Evolutionary conservation across 805 yeast species (phyloP), one percentile per base, ranked within the genome.

Genomic region (Yamadazyma paraphyllophila): DNA sequence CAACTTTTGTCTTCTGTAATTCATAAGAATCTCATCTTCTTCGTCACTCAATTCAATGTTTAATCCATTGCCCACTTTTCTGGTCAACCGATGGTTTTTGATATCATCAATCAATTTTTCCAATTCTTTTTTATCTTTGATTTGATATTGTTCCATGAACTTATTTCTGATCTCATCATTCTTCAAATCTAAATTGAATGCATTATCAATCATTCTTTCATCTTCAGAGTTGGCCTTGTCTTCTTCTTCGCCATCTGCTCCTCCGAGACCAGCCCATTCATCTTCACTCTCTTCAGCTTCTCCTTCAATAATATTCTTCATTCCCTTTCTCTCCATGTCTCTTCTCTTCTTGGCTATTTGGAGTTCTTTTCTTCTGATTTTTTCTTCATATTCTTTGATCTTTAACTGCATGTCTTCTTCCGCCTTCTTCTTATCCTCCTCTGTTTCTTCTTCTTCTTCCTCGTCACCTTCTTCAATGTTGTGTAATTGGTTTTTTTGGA

Each of bases 251-350:
- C 82, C 85, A 53, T 85, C 91, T 5, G 58, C 69, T 48, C 95
- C 95, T 52, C 92, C 94, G 40, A 85, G 56, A 3, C 94, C 95
- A 41, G 77, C 77, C 87, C 89, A 88, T 67, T 88, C 96, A 70
- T 88, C 96, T 49, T 88, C 95, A 31, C 94, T 85, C 67, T 88
- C 96, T 54, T 80, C 90, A 36, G 96, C 96, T 68, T 87, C 94
- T 40, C 85, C 83, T 56, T 88, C 92, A 60, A 87, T 71, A 44
- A 88, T 75, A 20, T 77, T 71, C 43, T 73, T 73, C 14, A 82
- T 53, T 2, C 91, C 91, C 46, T 66, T 73, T 25, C 76, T 67
- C 50, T 77, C 85, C 70, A 83, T 63, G 49, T 81, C 86, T 50
- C 67, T 76, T 42, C 77, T 64, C 42, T 61, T 55, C 45, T 58